phyloP scores from a whole-genome alignment of 495 filamentous ascomycete species.

The Hypoxylon intermedium region DNA sequence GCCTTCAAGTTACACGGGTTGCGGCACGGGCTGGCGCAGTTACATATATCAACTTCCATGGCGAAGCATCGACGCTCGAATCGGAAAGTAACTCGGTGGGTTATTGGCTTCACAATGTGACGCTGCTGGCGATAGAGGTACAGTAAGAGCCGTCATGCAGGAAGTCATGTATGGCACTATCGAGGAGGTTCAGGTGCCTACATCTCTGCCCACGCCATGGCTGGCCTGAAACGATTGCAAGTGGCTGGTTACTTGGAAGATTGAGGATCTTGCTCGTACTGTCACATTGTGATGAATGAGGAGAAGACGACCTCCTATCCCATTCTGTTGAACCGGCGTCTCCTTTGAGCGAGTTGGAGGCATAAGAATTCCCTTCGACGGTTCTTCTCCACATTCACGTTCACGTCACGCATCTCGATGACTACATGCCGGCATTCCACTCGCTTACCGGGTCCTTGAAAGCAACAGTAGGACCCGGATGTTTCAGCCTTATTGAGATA shows the following conservation, averaged over 20 bases:
- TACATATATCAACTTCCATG: not conserved
- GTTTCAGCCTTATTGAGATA: no score
- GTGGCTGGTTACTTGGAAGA: no score
- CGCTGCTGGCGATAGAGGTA: not conserved
- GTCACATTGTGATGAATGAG: no score
- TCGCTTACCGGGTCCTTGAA: no score
- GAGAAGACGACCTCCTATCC: not conserved
- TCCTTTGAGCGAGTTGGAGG: no score
- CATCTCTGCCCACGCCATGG: not conserved
- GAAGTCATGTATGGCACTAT: not conserved
- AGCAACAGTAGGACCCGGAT: no score
- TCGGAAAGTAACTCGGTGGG: not conserved
- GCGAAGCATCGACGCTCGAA: not conserved
- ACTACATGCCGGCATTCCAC: no score
- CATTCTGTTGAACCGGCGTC: not conserved
- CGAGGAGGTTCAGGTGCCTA: not conserved
- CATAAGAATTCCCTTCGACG: not conserved
- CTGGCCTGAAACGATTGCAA: no score
- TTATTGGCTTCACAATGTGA: not conserved
- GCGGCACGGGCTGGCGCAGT: conserved; percentile 25
- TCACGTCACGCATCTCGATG: conserved; percentile 3
- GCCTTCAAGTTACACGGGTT: not conserved
- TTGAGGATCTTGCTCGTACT: no score
- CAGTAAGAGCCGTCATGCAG: not conserved
- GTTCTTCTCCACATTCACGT: conserved; percentile 7